Conservation (phyloP, 2,329 filamentous ascomycete genomes). For the Cytospora mali region DNA sequence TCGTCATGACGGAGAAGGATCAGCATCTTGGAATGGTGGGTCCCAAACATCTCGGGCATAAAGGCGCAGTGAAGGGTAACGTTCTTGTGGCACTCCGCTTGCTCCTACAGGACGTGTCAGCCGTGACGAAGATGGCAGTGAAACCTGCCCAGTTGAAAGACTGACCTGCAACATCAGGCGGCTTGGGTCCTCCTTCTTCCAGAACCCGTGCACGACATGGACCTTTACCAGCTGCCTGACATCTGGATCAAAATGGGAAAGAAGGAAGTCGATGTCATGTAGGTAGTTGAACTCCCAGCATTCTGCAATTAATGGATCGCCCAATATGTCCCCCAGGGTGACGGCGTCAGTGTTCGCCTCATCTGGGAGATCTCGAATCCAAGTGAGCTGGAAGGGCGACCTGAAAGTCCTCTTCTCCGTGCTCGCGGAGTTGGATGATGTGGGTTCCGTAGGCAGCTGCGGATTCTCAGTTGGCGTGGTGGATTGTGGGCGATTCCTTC, state of each 20-base stretch:
- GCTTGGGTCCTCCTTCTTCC: constrained; percentile 67
- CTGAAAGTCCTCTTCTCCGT: constrained; percentile 36
- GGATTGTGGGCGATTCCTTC: constrained; percentile 33
- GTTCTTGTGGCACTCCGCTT: constrained; percentile 64
- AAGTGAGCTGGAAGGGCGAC: constrained; percentile 74
- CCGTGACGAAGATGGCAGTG: not conserved
- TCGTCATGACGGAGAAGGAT: constrained; percentile 79
- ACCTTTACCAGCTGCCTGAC: constrained; percentile 52
- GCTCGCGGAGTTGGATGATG: not conserved
- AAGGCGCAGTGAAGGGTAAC: constrained; percentile 72
- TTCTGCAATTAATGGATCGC: constrained; percentile 72
- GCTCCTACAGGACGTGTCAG: constrained; percentile 49
- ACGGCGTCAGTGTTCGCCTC: constrained; percentile 67
- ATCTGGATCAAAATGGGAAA: constrained; percentile 56
- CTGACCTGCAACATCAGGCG: constrained; percentile 60
- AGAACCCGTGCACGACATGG: constrained; percentile 63
- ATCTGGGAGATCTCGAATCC: constrained; percentile 64
- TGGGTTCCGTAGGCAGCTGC: not conserved
- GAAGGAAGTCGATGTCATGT: constrained; percentile 61
- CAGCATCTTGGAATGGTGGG: constrained; percentile 86
- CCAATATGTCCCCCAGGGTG: constrained; percentile 67
- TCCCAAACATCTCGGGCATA: constrained; percentile 84
- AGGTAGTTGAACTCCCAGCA: constrained; percentile 73
- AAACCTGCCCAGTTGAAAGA: constrained; percentile 3
- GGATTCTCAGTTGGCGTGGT: constrained; percentile 8